phyloP scores from a whole-genome alignment of 164 flowering plant species.

The Berberis vulgaris region DNA sequence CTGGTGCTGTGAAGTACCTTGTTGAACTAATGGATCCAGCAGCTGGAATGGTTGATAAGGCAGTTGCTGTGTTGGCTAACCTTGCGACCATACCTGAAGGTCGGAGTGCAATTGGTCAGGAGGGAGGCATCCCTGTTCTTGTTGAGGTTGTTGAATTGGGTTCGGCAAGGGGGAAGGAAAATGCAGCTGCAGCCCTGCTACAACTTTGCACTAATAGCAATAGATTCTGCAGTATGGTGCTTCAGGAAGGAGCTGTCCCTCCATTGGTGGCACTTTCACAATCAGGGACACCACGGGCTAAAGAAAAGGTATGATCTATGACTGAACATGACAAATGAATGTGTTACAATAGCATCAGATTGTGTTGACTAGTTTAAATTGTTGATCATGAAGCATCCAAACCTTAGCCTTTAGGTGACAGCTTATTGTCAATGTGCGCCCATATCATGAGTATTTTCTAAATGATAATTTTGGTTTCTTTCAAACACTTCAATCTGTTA shows the following conservation, averaged over 20 bases:
- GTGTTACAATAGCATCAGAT: not conserved
- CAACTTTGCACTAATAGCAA: slow-evolving; percentile 68
- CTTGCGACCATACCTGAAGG: slow-evolving; percentile 88
- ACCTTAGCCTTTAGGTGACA: no score
- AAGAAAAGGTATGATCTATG: slow-evolving; percentile 60
- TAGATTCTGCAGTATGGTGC: slow-evolving; percentile 66
- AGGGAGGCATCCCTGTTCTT: slow-evolving; percentile 69
- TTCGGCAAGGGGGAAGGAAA: slow-evolving; percentile 91
- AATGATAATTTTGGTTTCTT: no score
- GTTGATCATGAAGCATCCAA: no score
- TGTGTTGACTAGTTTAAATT: no score
- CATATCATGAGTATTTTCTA: no score
- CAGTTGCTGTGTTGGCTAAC: slow-evolving; percentile 95
- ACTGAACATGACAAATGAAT: not conserved
- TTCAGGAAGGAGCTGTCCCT: slow-evolving; percentile 95
- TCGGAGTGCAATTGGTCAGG: slow-evolving; percentile 64
- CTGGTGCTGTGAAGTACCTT: slow-evolving; percentile 76
- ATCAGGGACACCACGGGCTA: slow-evolving; percentile 89
- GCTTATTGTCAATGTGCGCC: no score
- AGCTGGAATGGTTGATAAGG: slow-evolving; percentile 94
- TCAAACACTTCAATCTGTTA: no score
- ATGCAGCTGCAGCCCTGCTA: slow-evolving; percentile 91
- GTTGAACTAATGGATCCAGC: slow-evolving; percentile 97
- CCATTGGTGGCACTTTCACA: slow-evolving; percentile 84
- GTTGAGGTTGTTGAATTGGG: slow-evolving; percentile 97